These are phyloP conservation scores for Tylopilus sp. DNA, from an alignment of 768 basidiomycete species.

Conservation along the genomic window DNA sequence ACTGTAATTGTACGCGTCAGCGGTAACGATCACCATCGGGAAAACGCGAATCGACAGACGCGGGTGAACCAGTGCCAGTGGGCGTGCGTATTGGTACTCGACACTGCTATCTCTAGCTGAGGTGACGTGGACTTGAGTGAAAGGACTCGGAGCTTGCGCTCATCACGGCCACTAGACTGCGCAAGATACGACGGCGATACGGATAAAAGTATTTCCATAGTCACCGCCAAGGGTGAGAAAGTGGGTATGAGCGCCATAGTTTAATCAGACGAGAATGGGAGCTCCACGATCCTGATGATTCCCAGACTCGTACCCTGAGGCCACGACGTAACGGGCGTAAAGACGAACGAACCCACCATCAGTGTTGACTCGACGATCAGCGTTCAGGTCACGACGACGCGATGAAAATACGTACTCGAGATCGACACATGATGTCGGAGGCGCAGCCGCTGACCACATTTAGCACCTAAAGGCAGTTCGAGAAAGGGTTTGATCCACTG, in stretches of 20 bases:
- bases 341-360: too few species aligned
- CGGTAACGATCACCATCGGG: constrained; percentile 1
- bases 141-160: background rate
- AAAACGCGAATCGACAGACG: background rate
- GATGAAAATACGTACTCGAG: too few species aligned
- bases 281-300: too few species aligned
- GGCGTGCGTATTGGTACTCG: background rate
- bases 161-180: background rate
- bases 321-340: too few species aligned
- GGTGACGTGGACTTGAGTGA: background rate
- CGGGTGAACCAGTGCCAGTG: background rate
- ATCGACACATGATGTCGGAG: too few species aligned
- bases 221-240: background rate
- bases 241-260: background rate
- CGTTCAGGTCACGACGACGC: too few species aligned
- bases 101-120: background rate
- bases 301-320: too few species aligned
- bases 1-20: constrained; percentile 8
- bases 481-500: too few species aligned
- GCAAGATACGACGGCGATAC: background rate
- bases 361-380: too few species aligned
- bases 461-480: too few species aligned
- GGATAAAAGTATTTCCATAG: background rate
- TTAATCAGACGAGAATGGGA: too few species aligned
- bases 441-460: too few species aligned